Evolutionary conservation across 768 basidiomycete genomes (phyloP).

Genomic region (Lyophyllum shimeji): DNA sequence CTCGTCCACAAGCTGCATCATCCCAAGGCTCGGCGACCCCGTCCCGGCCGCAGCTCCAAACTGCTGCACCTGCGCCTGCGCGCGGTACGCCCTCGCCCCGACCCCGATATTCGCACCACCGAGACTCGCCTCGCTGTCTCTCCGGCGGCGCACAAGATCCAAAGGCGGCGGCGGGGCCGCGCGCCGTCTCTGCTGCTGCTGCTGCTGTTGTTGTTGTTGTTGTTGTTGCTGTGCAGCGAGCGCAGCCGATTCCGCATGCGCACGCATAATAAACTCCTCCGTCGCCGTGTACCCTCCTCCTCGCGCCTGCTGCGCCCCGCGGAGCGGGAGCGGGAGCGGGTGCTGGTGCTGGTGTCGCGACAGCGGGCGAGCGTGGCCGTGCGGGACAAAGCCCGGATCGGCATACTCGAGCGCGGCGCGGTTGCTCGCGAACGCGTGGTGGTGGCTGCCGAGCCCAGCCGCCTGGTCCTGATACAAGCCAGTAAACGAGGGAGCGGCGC

Average conservation of each 20-base stretch:
- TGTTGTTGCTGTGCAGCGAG: too few relatives aligned
- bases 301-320: conserved; percentile 27
- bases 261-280: conserved; percentile 67
- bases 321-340: not conserved
- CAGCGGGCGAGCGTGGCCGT: not conserved
- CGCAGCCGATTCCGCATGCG: conserved; percentile 32
- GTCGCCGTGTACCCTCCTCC: conserved; percentile 70
- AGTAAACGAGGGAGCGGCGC: not conserved
- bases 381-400: not conserved
- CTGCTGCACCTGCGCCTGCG: conserved; percentile 31
- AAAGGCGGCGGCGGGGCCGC: conserved; percentile 32
- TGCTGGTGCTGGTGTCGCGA: not conserved
- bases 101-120: conserved; percentile 25
- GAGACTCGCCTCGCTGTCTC: conserved; percentile 15
- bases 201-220: conserved; percentile 8
- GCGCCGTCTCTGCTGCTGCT: conserved; percentile 19
- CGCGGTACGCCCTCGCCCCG: conserved; percentile 42
- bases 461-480: not conserved
- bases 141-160: conserved; percentile 26
- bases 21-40: conserved; percentile 20
- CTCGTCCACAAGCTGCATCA: conserved; percentile 25
- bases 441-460: too few relatives aligned
- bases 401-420: not conserved
- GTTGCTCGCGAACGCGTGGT: not conserved
- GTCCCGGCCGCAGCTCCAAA: too few relatives aligned